phyloP scores from a whole-genome alignment of 2,329 filamentous ascomycete genomes.

The Zymoseptoria crescenta region DNA sequence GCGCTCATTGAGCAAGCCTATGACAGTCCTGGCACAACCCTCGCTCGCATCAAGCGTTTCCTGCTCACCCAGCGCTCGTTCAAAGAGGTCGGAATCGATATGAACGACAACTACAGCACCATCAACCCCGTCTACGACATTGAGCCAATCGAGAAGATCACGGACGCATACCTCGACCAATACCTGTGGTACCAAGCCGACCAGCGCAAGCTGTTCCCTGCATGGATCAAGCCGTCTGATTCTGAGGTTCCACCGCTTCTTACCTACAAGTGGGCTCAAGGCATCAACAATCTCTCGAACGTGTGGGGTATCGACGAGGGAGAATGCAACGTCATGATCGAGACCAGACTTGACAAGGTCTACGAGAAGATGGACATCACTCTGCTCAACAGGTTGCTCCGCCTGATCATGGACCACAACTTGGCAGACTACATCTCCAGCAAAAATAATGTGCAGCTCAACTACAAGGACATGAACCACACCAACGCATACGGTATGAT shows the following conservation, averaged over 20 bases:
- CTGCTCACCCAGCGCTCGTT: constrained; percentile 93
- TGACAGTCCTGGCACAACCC: constrained; percentile 89
- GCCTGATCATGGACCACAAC: constrained; percentile 99
- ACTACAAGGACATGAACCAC: constrained; percentile 99
- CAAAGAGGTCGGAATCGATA: constrained; percentile 98
- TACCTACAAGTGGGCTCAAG: constrained; percentile 98
- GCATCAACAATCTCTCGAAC: constrained; percentile 93
- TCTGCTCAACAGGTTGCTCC: constrained; percentile 81
- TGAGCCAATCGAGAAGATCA: constrained; percentile 98
- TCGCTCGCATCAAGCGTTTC: constrained; percentile 96
- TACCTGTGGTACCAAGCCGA: constrained; percentile 99
- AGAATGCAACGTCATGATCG: constrained; percentile 97
- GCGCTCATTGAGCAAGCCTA: constrained; percentile 97
- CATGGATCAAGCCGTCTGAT: constrained; percentile 98
- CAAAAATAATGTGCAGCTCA: constrained; percentile 98
- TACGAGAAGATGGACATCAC: constrained; percentile 99
- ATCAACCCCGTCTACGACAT: constrained; percentile 99
- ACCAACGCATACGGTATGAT: constrained; percentile 99
- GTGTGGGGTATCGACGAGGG: constrained; percentile 93
- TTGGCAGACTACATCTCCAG: constrained; percentile 97
- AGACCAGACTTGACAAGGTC: constrained; percentile 97
- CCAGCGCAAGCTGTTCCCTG: constrained; percentile 90
- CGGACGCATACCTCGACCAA: constrained; percentile 95
- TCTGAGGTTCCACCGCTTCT: constrained; percentile 92
- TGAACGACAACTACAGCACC: constrained; percentile 99